phyloP scores from a whole-genome alignment of 164 flowering plant genomes.

The Vitis amurensis region DNA sequence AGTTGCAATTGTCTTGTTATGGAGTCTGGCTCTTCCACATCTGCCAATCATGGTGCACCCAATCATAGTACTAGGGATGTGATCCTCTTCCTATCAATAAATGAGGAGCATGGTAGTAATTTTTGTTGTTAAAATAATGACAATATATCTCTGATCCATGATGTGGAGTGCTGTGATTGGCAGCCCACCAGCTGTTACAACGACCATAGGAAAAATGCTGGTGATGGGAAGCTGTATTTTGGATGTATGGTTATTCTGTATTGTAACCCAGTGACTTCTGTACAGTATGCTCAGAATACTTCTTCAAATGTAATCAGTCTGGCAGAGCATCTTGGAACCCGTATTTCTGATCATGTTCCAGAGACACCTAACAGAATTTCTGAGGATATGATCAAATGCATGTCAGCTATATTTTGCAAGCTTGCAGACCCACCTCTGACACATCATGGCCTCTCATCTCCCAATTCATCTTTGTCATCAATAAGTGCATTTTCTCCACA shows the following conservation, averaged over 20 bases:
- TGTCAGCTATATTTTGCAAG: slow-evolving; percentile 76
- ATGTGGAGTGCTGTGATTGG: neutral
- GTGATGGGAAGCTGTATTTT: neutral
- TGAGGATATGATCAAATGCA: slow-evolving; percentile 87
- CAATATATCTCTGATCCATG: neutral
- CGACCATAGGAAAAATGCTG: neutral
- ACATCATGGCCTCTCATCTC: slow-evolving; percentile 64
- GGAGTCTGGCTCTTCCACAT: neutral
- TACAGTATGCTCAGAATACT: slow-evolving; percentile 49
- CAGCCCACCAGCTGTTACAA: neutral
- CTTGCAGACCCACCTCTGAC: slow-evolving; percentile 67
- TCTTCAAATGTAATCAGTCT: slow-evolving; percentile 59
- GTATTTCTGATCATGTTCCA: slow-evolving; percentile 70
- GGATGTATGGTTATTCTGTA: neutral
- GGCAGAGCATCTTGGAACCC: slow-evolving; percentile 58
- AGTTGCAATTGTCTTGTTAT: neutral
- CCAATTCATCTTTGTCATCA: slow-evolving; percentile 79
- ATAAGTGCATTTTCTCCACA: slow-evolving; percentile 72
- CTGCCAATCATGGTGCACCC: neutral
- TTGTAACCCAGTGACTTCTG: slow-evolving; percentile 12
- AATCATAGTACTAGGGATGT: too few species aligned
- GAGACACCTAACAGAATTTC: slow-evolving; percentile 78
- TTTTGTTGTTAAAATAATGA: neutral
- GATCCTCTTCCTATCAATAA: neutral
- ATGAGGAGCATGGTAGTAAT: neutral